These are phyloP conservation scores for Skeletonema grethae DNA, from an alignment of 108 stramenopile species.

Conservation along the genomic window DNA sequence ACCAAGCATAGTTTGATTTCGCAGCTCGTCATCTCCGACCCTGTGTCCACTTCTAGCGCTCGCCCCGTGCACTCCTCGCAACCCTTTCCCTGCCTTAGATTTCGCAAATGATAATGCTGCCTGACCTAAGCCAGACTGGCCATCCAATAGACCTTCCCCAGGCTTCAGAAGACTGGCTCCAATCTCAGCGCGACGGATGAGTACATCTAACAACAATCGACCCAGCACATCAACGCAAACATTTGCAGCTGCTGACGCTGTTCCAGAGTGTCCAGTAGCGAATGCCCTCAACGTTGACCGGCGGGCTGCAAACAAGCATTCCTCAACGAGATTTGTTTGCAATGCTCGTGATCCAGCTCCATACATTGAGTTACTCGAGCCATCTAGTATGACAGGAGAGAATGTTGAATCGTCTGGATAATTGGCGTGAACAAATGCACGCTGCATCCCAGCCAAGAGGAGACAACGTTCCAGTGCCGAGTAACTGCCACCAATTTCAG, in stretches of 20 bases:
- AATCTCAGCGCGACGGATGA: slow-evolving; percentile 69
- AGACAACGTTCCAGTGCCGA: slow-evolving; percentile 78
- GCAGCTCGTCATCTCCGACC: slow-evolving; percentile 34
- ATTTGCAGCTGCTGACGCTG: slow-evolving; percentile 81
- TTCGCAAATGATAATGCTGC: slow-evolving; percentile 57
- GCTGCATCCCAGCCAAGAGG: slow-evolving; percentile 83
- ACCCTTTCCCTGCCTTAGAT: slow-evolving; percentile 47
- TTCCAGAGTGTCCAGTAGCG: slow-evolving; percentile 85
- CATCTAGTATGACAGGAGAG: slow-evolving; percentile 22
- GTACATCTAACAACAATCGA: slow-evolving; percentile 66
- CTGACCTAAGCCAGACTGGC: slow-evolving; percentile 61
- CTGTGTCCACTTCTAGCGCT: slow-evolving; percentile 31
- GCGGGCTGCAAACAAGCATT: slow-evolving; percentile 81
- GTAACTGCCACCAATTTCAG: slow-evolving; percentile 84
- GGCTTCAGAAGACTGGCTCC: slow-evolving; percentile 74
- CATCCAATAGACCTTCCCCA: slow-evolving; percentile 79
- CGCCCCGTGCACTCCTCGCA: slow-evolving; percentile 40
- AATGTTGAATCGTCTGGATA: slow-evolving; percentile 46
- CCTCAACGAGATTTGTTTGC: slow-evolving; percentile 83
- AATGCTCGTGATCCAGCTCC: slow-evolving; percentile 46
- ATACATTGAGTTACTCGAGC: neutral
- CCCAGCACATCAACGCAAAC: slow-evolving; percentile 66
- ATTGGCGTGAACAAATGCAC: slow-evolving; percentile 62
- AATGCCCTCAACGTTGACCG: slow-evolving; percentile 79
- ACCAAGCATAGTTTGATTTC: slow-evolving; percentile 58